Evolutionary conservation across 2,329 filamentous ascomycete species (phyloP).

Genomic region (Helicocarpus griseus): DNA sequence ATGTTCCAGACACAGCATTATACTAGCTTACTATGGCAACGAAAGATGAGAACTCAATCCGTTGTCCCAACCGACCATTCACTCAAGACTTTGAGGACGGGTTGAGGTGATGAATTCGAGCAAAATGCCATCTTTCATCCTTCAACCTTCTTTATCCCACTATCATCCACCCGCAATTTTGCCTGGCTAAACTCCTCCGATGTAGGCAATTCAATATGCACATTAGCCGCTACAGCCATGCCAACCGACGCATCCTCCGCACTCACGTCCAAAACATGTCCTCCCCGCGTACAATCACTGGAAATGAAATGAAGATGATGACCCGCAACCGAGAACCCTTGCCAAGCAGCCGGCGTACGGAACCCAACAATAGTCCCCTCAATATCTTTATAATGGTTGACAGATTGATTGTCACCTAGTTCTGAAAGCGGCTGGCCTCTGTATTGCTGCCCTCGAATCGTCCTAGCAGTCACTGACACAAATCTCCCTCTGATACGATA

Average conservation of each 20-base stretch:
- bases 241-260: conserved; percentile 25
- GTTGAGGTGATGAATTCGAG: not conserved
- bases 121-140: conserved; percentile 16
- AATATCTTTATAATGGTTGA: conserved; percentile 27
- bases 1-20: too few species aligned
- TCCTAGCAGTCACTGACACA: conserved; percentile 18
- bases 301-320: conserved; percentile 36
- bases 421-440: conserved; percentile 22
- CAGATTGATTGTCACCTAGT: conserved; percentile 31
- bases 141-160: conserved; percentile 27
- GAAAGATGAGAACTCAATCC: too few species aligned
- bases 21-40: too few species aligned
- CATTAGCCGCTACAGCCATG: conserved; percentile 28
- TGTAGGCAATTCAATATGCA: conserved; percentile 32
- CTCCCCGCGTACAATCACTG: conserved; percentile 26
- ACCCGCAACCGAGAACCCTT: conserved; percentile 33
- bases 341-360: conserved; percentile 30
- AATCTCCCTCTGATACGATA: conserved; percentile 20
- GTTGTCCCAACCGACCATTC: not conserved
- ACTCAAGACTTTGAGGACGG: not conserved
- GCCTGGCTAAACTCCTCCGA: conserved; percentile 31
- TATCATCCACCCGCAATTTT: conserved; percentile 23
- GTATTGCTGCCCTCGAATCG: conserved; percentile 22
- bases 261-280: conserved; percentile 32
- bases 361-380: conserved; percentile 36